phyloP scores from a whole-genome alignment of 495 filamentous ascomycete genomes.

The Polyplosphaeria fusca region DNA sequence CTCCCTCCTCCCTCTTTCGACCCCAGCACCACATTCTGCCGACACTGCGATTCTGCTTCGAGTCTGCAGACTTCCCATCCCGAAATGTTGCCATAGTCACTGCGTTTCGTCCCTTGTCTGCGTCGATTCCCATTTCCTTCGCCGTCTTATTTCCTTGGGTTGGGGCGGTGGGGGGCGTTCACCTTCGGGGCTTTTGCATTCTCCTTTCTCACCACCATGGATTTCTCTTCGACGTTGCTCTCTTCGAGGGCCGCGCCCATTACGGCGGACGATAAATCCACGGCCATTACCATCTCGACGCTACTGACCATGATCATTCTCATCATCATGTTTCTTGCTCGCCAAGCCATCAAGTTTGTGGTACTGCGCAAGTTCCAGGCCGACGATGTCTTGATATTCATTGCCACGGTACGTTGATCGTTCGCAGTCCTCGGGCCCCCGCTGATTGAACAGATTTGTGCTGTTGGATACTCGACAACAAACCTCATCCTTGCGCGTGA shows the following conservation, averaged over 20 bases:
- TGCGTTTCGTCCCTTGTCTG: no score
- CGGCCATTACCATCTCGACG: conserved; percentile 18
- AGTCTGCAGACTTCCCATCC: no score
- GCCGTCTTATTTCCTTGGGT: neutral
- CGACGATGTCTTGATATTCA: conserved; percentile 23
- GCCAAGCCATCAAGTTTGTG: conserved; percentile 14
- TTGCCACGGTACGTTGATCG: conserved; percentile 19
- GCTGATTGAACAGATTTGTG: conserved; percentile 12
- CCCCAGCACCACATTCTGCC: no score
- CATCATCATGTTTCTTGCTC: conserved; percentile 12
- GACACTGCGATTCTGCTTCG: no score
- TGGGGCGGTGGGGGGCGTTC: neutral
- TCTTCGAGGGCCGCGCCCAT: conserved; percentile 7
- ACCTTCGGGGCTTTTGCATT: no score
- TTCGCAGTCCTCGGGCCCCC: neutral
- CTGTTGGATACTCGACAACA: conserved; percentile 15
- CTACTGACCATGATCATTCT: conserved; percentile 12
- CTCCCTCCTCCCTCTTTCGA: no score
- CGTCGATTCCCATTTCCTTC: neutral
- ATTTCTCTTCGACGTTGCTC: conserved; percentile 8
- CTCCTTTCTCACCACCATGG: conserved; percentile 11
- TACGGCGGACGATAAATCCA: conserved; percentile 14
- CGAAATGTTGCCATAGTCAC: neutral
- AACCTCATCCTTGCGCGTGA: conserved; percentile 23
- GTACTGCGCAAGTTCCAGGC: conserved; percentile 13